Percentiles rank a stretch among this genome's conserved stretches.
phyloP scores from a whole-genome alignment of 352 stramenopile genomes.

The Pythium aphanidermatum region DNA sequence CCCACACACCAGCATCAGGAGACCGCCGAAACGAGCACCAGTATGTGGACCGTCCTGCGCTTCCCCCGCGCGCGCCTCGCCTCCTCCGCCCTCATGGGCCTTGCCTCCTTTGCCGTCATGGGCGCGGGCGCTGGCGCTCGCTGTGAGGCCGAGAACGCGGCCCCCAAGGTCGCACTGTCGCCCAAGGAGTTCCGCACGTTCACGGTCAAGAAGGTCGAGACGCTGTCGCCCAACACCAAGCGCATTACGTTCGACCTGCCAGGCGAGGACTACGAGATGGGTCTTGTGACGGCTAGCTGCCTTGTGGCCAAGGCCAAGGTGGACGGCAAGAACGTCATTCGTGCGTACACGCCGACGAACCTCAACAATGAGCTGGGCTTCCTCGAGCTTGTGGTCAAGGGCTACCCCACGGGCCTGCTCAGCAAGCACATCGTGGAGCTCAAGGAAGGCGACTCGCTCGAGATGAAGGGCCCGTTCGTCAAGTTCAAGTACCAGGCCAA shows the following conservation, averaged over 20 bases:
- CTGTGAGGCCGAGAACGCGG: slow-evolving; percentile 18
- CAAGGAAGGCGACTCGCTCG: slow-evolving; percentile 76
- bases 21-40: not conserved
- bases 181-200: slow-evolving; percentile 67
- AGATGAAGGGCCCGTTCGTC: slow-evolving; percentile 87
- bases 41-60: slow-evolving; percentile 21
- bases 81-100: slow-evolving; percentile 1
- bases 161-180: slow-evolving; percentile 43
- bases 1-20: slow-evolving; percentile 3
- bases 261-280: slow-evolving; percentile 53
- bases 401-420: slow-evolving; percentile 77
- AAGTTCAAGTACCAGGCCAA: slow-evolving; percentile 88
- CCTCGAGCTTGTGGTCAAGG: slow-evolving; percentile 88
- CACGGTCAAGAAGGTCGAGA: slow-evolving; percentile 64
- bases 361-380: slow-evolving; percentile 80
- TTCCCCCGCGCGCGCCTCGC: slow-evolving; percentile 11
- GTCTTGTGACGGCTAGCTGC: slow-evolving; percentile 45
- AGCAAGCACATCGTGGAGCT: slow-evolving; percentile 85
- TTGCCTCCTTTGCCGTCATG: slow-evolving; percentile 11
- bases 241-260: slow-evolving; percentile 67
- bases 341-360: slow-evolving; percentile 88
- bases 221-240: slow-evolving; percentile 74
- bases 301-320: slow-evolving; percentile 61
- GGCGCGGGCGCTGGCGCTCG: slow-evolving; percentile 11
- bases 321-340: slow-evolving; percentile 67